Percentiles rank a stretch among this genome's conserved stretches.
These are phyloP conservation scores for Hortiboletus flavorubellus DNA, from an alignment of 768 basidiomycete species.

Conservation along the genomic window DNA sequence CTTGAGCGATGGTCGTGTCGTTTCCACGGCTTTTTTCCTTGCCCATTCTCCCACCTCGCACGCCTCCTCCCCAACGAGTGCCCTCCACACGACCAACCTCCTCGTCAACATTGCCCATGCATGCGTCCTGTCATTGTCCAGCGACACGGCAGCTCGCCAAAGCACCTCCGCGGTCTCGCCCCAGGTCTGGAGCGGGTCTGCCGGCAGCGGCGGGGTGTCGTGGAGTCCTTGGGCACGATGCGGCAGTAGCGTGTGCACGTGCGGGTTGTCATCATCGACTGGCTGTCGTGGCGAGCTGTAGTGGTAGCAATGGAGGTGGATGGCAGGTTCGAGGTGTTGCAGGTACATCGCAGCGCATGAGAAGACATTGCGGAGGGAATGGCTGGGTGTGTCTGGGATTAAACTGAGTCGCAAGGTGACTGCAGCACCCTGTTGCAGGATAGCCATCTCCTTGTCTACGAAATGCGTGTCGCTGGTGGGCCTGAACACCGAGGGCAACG, in stretches of 20 bases:
- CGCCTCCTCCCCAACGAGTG: conserved; percentile 38
- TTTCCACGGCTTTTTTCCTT: conserved; percentile 45
- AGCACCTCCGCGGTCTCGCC: conserved; percentile 51
- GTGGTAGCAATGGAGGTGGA: conserved; percentile 6
- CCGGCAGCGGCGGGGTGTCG: conserved; percentile 23
- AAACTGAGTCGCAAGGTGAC: conserved; percentile 38
- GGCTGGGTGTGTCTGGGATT: conserved; percentile 26
- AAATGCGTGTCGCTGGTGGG: background rate
- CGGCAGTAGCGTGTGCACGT: conserved; percentile 25
- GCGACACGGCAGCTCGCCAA: conserved; percentile 24
- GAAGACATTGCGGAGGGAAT: conserved; percentile 33
- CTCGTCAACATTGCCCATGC: conserved; percentile 54
- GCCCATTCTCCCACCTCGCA: conserved; percentile 53
- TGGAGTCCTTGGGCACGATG: conserved; percentile 37
- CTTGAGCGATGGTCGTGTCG: conserved; percentile 73
- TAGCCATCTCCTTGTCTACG: conserved; percentile 18
- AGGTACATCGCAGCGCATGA: conserved; percentile 27
- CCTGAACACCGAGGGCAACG: background rate
- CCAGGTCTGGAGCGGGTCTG: conserved; percentile 41
- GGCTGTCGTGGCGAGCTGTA: background rate
- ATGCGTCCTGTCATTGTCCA: conserved; percentile 16
- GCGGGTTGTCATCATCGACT: background rate
- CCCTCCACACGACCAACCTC: conserved; percentile 56
- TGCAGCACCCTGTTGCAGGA: conserved; percentile 25
- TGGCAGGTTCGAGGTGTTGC: conserved; percentile 24